These are phyloP conservation scores for Anisodus acutangulus DNA, from an alignment of 257 asterid genomes.

Conservation along the genomic window DNA sequence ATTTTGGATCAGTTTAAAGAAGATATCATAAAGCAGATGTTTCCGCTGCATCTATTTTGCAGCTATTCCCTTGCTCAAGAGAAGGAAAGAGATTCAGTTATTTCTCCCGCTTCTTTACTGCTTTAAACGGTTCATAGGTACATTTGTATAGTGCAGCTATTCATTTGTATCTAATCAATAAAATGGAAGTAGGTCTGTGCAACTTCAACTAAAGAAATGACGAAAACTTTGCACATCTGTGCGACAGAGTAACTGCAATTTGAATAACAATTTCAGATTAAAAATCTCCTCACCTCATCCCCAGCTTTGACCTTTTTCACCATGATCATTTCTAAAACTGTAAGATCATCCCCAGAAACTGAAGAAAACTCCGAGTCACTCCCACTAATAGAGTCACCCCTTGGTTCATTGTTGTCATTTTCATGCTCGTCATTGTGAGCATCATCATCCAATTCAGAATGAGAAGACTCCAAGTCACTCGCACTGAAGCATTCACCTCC, in stretches of 20 bases:
- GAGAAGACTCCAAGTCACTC: conserved; percentile 54
- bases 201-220: conserved; percentile 8
- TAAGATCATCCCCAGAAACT: conserved; percentile 48
- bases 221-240: neutral
- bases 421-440: conserved; percentile 39
- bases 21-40: neutral
- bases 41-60: neutral
- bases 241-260: neutral
- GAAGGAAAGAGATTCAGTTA: neutral
- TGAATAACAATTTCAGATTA: neutral
- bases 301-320: conserved; percentile 80
- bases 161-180: neutral
- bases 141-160: neutral
- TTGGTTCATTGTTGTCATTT: conserved; percentile 45
- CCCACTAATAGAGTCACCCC: conserved; percentile 39
- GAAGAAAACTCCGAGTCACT: conserved; percentile 58
- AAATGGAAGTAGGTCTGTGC: neutral
- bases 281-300: conserved; percentile 57
- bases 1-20: neutral
- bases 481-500: conserved; percentile 40
- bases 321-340: conserved; percentile 76
- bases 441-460: conserved; percentile 59
- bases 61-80: neutral
- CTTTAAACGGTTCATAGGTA: conserved; percentile 7
- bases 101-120: neutral